phyloP scores from a whole-genome alignment of 768 basidiomycete species.

The Boletus pseudo-olivaceus region DNA sequence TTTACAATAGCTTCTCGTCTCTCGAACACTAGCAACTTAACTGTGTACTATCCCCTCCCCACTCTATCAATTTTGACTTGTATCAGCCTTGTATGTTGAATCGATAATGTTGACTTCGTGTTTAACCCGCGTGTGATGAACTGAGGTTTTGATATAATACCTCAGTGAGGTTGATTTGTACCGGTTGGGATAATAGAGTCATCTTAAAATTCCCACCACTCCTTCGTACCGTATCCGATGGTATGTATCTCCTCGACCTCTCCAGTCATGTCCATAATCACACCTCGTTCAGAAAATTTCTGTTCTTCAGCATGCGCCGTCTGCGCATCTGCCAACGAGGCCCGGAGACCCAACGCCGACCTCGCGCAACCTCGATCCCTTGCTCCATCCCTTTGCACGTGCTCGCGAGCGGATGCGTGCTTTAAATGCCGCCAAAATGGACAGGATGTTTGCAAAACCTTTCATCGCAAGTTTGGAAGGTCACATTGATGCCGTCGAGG shows the following conservation, averaged over 20 bases:
- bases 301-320: slow-evolving; percentile 80
- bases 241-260: slow-evolving; percentile 4
- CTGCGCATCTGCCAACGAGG: slow-evolving; percentile 66
- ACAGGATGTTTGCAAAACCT: slow-evolving; percentile 96
- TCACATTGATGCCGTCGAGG: slow-evolving; percentile 92
- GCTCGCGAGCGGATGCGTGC: slow-evolving; percentile 93
- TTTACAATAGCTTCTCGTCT: no score
- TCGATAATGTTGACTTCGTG: no score
- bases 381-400: slow-evolving; percentile 93
- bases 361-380: slow-evolving; percentile 87
- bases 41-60: no score
- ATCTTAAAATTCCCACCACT: slow-evolving; percentile 1
- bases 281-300: slow-evolving; percentile 64
- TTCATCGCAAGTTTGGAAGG: slow-evolving; percentile 89
- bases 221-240: slow-evolving; percentile 12
- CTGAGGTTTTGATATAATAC: no score
- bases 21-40: no score
- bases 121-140: no score
- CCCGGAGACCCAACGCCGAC: slow-evolving; percentile 84
- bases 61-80: no score
- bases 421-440: slow-evolving; percentile 94
- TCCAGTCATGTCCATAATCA: slow-evolving; percentile 1
- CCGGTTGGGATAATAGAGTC: no score
- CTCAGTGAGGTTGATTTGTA: no score
- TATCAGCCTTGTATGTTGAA: no score